Percentiles rank a stretch among this genome's conserved stretches.
These are phyloP conservation scores for Colletotrichum lini DNA, from an alignment of 2,329 filamentous ascomycete species.

Conservation along the genomic window DNA sequence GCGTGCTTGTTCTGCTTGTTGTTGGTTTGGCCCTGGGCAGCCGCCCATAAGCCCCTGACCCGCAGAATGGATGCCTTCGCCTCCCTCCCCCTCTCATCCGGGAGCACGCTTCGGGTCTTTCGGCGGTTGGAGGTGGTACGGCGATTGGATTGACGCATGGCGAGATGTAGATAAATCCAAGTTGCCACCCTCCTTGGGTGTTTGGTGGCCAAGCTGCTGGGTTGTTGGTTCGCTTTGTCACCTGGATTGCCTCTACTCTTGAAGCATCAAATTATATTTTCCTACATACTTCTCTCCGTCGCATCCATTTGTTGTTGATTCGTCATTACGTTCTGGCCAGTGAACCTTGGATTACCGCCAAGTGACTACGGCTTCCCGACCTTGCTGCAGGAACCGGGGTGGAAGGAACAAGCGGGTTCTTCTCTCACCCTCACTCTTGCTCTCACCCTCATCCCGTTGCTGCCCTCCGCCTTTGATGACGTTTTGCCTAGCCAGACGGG, in stretches of 20 bases:
- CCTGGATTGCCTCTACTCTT: not conserved
- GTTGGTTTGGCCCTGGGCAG: conserved; percentile 16
- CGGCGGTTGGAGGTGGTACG: not conserved
- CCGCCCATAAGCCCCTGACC: not conserved
- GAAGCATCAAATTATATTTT: not conserved
- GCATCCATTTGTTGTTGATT: not conserved
- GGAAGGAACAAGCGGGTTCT: conserved; percentile 5
- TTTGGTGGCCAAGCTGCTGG: not conserved
- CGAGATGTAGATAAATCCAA: conserved; percentile 20
- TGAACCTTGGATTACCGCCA: not conserved
- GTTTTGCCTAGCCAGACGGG: conserved; percentile 27
- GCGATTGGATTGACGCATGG: not conserved
- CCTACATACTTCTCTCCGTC: not conserved
- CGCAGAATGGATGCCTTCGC: conserved; percentile 2
- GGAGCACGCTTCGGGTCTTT: conserved; percentile 27
- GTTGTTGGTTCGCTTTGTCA: not conserved
- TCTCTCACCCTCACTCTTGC: not conserved
- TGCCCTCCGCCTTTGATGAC: conserved; percentile 22
- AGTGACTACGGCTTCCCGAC: not conserved
- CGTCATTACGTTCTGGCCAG: too few species aligned
- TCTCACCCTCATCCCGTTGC: not conserved
- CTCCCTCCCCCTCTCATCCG: conserved; percentile 19
- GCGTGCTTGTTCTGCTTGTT: conserved; percentile 3
- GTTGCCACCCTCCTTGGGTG: not conserved
- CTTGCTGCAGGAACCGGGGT: conserved; percentile 18